Base-by-base conservation (phyloP, 176 grass and related monocot genomes). In the Oryza punctata region DNA sequence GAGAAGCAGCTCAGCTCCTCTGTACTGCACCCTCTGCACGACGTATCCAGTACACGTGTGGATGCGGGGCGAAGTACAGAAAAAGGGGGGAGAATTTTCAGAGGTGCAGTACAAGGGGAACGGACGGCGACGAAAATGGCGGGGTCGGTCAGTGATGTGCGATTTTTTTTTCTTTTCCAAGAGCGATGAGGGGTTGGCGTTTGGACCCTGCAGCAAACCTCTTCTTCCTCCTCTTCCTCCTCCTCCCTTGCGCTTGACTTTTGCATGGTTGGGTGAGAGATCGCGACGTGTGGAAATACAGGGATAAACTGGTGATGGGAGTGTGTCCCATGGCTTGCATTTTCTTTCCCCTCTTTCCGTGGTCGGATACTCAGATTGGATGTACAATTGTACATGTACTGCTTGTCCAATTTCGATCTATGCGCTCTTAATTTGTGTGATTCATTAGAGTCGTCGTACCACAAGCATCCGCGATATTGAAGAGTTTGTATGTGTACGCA, bases 61-160 rank as follows among this genome's bases (percentile, higher is more conserved):
- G 30, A 54, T 59, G 43, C 0, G 41, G 6, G n/a, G 2, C 43
- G 87, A 14, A 90, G 88, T 90, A 90, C 88, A 82, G 78, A 68
- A 24, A 16, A 19, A 10, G 2, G 24, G 2, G 24, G 16, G 0
- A 2, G 12, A 76, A n/a, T 72, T n/a, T 65, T 71, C 13, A 13
- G 29, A 13, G 40, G 0, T 35, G 88, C 66, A 73, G 83, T 90
- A 90, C 79, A 78, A 82, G 50, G 23, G 40, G 47, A 74, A n/a
- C 32, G 60, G n/a, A 18, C 59, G 44, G 30, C 19, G 26, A 27
- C 4, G 52, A 28, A 25, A 60, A 52, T 12, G 6, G 78, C 44
- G 12, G 12, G 29, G 71, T 40, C 49, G 77, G 77, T 89, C 76
- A 81, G 77, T 66, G 77, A 40, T 12, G 73, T 0, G 69, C 63